phyloP scores from a whole-genome alignment of 1,139 yeast species.

The Arxiozyma bovina region DNA sequence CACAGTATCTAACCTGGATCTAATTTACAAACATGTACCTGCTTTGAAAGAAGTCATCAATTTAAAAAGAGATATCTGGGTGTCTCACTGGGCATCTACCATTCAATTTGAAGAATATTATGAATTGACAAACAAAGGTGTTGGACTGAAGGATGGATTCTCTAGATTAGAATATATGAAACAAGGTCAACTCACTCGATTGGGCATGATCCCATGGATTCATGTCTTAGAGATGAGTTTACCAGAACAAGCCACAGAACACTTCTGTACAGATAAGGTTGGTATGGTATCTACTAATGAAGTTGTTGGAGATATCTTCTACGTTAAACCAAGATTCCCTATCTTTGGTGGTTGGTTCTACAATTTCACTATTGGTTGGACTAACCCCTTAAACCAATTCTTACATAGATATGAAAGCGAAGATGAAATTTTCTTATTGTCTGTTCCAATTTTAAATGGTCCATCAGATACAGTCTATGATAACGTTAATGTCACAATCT shows the following conservation, averaged over 20 bases:
- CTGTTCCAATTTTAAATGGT: conserved; percentile 67
- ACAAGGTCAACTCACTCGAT: background rate
- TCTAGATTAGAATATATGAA: conserved; percentile 69
- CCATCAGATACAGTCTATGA: conserved; percentile 63
- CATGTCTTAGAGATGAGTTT: conserved; percentile 2
- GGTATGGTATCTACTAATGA: conserved; percentile 7
- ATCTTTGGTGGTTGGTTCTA: conserved; percentile 94
- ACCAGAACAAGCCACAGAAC: conserved; percentile 4
- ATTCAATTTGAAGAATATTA: conserved; percentile 74
- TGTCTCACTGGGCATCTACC: conserved; percentile 63
- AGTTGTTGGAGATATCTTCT: conserved; percentile 39
- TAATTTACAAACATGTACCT: conserved; percentile 56
- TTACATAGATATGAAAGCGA: conserved; percentile 37
- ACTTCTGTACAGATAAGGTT: conserved; percentile 7
- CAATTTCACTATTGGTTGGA: conserved; percentile 93
- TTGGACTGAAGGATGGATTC: conserved; percentile 58
- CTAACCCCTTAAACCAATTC: conserved; percentile 46
- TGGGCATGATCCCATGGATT: background rate
- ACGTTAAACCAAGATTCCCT: conserved; percentile 82
- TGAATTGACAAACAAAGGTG: conserved; percentile 70
- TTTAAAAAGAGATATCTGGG: conserved; percentile 73
- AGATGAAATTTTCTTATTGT: conserved; percentile 50
- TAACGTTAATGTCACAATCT: conserved; percentile 50
- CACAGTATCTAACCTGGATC: conserved; percentile 37
- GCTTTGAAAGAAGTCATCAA: conserved; percentile 57